phyloP scores from a whole-genome alignment of 2,329 filamentous ascomycete species.

The Calycina marina region DNA sequence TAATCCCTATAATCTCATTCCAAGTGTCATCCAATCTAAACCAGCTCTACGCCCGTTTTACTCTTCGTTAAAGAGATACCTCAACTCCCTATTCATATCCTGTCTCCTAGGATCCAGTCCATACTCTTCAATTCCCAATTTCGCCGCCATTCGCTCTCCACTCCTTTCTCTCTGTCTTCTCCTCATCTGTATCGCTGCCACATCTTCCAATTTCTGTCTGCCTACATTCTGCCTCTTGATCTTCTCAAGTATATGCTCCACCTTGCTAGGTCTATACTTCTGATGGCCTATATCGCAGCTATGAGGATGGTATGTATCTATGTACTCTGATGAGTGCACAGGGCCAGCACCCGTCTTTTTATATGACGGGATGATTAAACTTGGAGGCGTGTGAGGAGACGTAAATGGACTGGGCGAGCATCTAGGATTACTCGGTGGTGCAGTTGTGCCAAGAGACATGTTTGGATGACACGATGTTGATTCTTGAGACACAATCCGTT shows the following conservation, averaged over 20 bases:
- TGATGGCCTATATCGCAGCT: conserved; percentile 1
- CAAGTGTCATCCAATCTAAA: too few relatives aligned
- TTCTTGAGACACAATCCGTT: background rate
- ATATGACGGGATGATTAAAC: background rate
- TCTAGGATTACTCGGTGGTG: background rate
- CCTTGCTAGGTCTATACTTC: conserved; percentile 10
- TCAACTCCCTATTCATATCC: conserved; percentile 14
- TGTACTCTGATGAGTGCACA: conserved; percentile 8
- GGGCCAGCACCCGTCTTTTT: background rate
- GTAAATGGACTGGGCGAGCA: background rate
- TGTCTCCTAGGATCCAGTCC: conserved; percentile 7
- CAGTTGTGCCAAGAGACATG: background rate
- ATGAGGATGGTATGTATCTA: conserved; percentile 10
- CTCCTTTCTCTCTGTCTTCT: background rate
- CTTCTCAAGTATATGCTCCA: conserved; percentile 13
- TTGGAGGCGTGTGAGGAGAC: background rate
- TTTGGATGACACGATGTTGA: background rate
- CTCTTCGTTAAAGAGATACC: conserved; percentile 12
- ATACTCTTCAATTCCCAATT: conserved; percentile 2
- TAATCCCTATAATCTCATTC: too few relatives aligned
- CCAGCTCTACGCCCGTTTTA: too few relatives aligned
- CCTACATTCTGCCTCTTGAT: conserved; percentile 11
- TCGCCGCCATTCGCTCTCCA: background rate
- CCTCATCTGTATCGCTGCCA: conserved; percentile 1
- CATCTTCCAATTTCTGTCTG: conserved; percentile 3